These are phyloP conservation scores for Zygoascus ofunaensis DNA, from an alignment of 805 yeast genomes.

Conservation along the genomic window DNA sequence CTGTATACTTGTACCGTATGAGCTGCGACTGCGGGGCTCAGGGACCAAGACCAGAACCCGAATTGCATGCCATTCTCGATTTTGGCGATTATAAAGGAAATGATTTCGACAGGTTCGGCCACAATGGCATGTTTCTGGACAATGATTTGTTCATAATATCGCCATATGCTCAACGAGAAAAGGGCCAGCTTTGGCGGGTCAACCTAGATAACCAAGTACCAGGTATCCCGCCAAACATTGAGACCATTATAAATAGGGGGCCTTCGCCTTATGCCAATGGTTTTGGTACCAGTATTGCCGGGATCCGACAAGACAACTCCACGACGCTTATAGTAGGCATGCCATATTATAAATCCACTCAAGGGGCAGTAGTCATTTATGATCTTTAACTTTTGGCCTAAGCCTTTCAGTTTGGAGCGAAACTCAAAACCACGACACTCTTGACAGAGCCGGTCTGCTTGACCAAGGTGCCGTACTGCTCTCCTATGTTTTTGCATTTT, in stretches of 20 bases:
- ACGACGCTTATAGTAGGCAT: slow-evolving; percentile 17
- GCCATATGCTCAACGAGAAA: slow-evolving; percentile 33
- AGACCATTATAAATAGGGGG: slow-evolving; percentile 22
- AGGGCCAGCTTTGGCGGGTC: slow-evolving; percentile 41
- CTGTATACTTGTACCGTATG: slow-evolving; percentile 31
- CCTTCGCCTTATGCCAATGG: slow-evolving; percentile 27
- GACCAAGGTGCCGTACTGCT: slow-evolving; percentile 18
- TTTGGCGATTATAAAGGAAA: slow-evolving; percentile 9
- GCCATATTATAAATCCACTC: slow-evolving; percentile 19
- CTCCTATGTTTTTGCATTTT: slow-evolving; percentile 16
- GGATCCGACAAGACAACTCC: slow-evolving; percentile 10
- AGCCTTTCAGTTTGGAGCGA: slow-evolving; percentile 6
- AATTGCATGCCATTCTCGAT: slow-evolving; percentile 8
- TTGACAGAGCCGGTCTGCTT: slow-evolving; percentile 12
- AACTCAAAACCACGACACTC: slow-evolving; percentile 15
- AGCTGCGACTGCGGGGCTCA: too few species aligned
- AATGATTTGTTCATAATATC: slow-evolving; percentile 33
- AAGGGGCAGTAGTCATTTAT: slow-evolving; percentile 16
- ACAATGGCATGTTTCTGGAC: slow-evolving; percentile 23
- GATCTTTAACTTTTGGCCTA: neutral
- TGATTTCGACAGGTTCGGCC: slow-evolving; percentile 28
- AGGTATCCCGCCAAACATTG: slow-evolving; percentile 5
- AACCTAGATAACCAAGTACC: slow-evolving; percentile 22
- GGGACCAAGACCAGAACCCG: slow-evolving; percentile 11
- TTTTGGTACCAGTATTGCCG: slow-evolving; percentile 36